Percentiles rank a stretch among this genome's conserved stretches.
Conservation (phyloP, 1,284 basidiomycete genomes). For the Ganoderma multipileum region DNA sequence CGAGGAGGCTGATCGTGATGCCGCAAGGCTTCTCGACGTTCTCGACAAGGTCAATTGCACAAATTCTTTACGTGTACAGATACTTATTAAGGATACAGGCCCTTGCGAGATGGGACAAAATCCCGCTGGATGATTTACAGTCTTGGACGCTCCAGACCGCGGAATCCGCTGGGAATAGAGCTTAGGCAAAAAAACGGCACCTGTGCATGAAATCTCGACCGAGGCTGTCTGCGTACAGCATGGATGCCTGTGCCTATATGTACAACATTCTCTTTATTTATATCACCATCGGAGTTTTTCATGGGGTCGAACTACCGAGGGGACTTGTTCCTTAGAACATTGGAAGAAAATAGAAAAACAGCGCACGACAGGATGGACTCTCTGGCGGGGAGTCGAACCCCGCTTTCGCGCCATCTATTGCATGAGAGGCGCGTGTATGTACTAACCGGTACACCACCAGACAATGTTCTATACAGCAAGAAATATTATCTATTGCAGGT, state of each 20-base stretch:
- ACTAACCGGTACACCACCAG: slow-evolving; percentile 17
- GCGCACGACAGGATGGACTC: no score
- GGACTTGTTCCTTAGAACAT: no score
- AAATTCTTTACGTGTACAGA: slow-evolving; percentile 9
- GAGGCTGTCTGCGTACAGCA: background rate
- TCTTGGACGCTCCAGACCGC: slow-evolving; percentile 66
- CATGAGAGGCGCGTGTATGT: slow-evolving; percentile 18
- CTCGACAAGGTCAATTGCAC: slow-evolving; percentile 56
- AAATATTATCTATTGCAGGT: no score
- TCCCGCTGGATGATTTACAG: slow-evolving; percentile 67
- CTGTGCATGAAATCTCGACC: no score
- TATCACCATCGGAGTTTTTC: no score
- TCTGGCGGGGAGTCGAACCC: slow-evolving; percentile 51
- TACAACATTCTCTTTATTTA: background rate
- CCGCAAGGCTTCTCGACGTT: slow-evolving; percentile 54
- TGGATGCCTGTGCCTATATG: no score
- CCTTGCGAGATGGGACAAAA: slow-evolving; percentile 57
- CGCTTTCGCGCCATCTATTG: slow-evolving; percentile 44
- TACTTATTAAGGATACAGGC: slow-evolving; percentile 45
- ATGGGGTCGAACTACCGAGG: no score
- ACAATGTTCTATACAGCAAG: background rate
- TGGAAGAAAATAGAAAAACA: no score
- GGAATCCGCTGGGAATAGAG: slow-evolving; percentile 44
- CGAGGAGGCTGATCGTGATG: slow-evolving; percentile 53
- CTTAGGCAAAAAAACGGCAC: no score